Evolutionary conservation across 1,284 basidiomycete species (phyloP).

Genomic region (Naganishia liquefaciens): DNA sequence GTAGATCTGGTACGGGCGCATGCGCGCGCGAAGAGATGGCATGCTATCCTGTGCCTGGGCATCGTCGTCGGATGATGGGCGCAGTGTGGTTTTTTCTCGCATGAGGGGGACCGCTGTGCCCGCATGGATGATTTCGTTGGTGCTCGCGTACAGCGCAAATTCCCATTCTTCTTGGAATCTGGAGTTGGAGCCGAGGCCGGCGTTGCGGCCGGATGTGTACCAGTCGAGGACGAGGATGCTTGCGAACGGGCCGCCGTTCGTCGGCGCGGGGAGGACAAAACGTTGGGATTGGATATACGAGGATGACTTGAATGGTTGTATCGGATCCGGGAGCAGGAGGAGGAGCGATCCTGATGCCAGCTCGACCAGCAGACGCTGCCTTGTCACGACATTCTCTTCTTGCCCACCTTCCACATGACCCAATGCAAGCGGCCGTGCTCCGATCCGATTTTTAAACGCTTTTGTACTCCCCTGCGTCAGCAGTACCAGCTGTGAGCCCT

Average conservation of each 20-base stretch:
- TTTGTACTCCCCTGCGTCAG: conserved; percentile 81
- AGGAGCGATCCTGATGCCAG: conserved; percentile 63
- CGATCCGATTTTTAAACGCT: conserved; percentile 75
- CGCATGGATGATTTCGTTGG: conserved; percentile 74
- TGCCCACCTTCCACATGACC: conserved; percentile 51
- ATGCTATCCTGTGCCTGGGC: too few relatives aligned
- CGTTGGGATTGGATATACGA: conserved; percentile 78
- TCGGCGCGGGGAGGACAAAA: conserved; percentile 56
- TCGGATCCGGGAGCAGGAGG: conserved; percentile 83
- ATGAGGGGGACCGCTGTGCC: conserved; percentile 10
- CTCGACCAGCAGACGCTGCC: conserved; percentile 59
- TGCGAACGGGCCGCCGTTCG: conserved; percentile 44
- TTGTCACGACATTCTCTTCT: conserved; percentile 38
- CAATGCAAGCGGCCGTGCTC: conserved; percentile 48
- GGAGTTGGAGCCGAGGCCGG: conserved; percentile 41
- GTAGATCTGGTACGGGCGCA: conserved; percentile 53
- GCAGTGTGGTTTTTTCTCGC: conserved; percentile 18
- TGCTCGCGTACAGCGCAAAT: conserved; percentile 78
- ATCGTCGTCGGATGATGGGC: not conserved
- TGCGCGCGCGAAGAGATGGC: conserved; percentile 32
- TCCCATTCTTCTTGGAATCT: conserved; percentile 79
- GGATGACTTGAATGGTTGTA: conserved; percentile 85
- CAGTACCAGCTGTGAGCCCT: conserved; percentile 43
- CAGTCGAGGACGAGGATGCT: conserved; percentile 80
- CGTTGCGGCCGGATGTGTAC: conserved; percentile 75